Percentiles rank a stretch among this genome's conserved stretches.
Evolutionary conservation across 2,329 filamentous ascomycete species (phyloP).

Genomic region (Bipolaris bicolor): DNA sequence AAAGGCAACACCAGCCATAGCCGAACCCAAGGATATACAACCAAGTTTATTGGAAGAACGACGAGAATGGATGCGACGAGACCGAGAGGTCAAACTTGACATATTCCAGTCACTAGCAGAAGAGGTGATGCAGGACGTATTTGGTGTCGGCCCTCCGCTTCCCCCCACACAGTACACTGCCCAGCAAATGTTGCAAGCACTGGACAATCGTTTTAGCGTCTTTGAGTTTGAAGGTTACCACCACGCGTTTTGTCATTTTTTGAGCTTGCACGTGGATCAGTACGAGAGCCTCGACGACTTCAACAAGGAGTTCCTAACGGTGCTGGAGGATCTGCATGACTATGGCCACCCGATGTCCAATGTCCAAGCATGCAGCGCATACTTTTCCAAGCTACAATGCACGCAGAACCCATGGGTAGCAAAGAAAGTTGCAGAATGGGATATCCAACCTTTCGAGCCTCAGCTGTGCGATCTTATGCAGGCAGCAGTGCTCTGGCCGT

Average conservation of each 20-base stretch:
- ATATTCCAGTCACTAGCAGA: constrained; percentile 46
- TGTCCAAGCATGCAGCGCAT: constrained; percentile 45
- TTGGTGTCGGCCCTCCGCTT: constrained; percentile 43
- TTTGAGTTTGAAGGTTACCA: constrained; percentile 47
- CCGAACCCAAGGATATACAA: constrained; percentile 31
- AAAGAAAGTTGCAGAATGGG: constrained; percentile 42
- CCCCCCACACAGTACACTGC: constrained; percentile 42
- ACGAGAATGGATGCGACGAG: constrained; percentile 44
- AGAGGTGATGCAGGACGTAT: constrained; percentile 47
- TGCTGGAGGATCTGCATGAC: constrained; percentile 43
- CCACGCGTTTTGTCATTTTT: constrained; percentile 47
- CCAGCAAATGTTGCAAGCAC: constrained; percentile 40
- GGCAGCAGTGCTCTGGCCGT: constrained; percentile 41
- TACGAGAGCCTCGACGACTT: constrained; percentile 42
- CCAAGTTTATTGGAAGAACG: constrained; percentile 43
- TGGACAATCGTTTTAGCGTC: constrained; percentile 36
- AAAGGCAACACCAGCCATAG: constrained; percentile 26
- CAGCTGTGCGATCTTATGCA: constrained; percentile 38
- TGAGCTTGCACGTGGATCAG: constrained; percentile 47
- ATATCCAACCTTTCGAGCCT: constrained; percentile 26
- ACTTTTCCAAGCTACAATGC: constrained; percentile 48
- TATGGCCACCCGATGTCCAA: constrained; percentile 44
- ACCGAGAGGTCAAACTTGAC: constrained; percentile 46
- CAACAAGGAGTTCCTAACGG: constrained; percentile 42
- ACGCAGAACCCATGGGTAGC: constrained; percentile 48